phyloP scores from a whole-genome alignment of 2,329 filamentous ascomycete genomes.

The Bipolaris gigantea region DNA sequence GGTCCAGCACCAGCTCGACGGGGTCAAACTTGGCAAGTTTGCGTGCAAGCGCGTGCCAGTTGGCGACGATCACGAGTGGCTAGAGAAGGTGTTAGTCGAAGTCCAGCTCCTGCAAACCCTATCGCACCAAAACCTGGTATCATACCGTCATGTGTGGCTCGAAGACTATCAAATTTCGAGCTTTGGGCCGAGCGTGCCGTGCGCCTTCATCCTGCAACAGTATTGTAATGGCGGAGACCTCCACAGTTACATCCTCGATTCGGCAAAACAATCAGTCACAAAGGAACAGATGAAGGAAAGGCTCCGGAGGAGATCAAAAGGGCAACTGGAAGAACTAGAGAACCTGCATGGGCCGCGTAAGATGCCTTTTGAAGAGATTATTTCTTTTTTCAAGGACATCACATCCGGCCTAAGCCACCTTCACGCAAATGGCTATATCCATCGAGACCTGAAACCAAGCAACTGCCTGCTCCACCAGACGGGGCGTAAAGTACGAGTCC shows the following conservation, averaged over 20 bases:
- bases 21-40: slow-evolving; percentile 84
- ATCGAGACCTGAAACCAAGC: slow-evolving; percentile 92
- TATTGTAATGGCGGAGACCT: slow-evolving; percentile 95
- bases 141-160: slow-evolving; percentile 96
- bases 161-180: slow-evolving; percentile 80
- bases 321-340: slow-evolving; percentile 66
- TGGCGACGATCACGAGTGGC: slow-evolving; percentile 87
- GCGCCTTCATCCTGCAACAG: slow-evolving; percentile 95
- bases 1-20: slow-evolving; percentile 90
- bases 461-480: slow-evolving; percentile 88
- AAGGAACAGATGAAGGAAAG: slow-evolving; percentile 88
- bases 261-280: slow-evolving; percentile 62
- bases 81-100: slow-evolving; percentile 91
- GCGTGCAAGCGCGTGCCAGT: slow-evolving; percentile 97
- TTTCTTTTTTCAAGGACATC: slow-evolving; percentile 94
- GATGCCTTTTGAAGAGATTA: slow-evolving; percentile 86
- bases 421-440: slow-evolving; percentile 89
- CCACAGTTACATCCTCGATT: slow-evolving; percentile 80
- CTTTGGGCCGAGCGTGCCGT: slow-evolving; percentile 90
- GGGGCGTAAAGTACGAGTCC: slow-evolving; percentile 70
- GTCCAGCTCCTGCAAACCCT: slow-evolving; percentile 90
- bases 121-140: slow-evolving; percentile 92
- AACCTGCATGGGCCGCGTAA: slow-evolving; percentile 57
- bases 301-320: slow-evolving; percentile 78
- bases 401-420: slow-evolving; percentile 89